These are phyloP conservation scores for Microstegium vimineum DNA, from an alignment of 176 grass and related monocot genomes.

Conservation along the genomic window DNA sequence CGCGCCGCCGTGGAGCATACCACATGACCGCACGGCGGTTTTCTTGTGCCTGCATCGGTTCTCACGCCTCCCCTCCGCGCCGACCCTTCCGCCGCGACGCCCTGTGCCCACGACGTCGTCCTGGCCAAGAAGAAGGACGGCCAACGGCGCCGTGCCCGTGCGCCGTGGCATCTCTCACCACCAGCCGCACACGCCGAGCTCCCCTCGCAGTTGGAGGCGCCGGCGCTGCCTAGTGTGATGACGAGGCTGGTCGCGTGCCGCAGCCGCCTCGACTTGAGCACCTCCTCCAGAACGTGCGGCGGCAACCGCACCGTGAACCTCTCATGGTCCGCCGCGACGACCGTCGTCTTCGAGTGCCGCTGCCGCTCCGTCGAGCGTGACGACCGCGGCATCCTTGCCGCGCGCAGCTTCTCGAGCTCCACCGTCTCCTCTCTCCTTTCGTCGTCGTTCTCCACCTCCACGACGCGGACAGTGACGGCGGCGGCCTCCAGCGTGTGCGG, in stretches of 20 bases:
- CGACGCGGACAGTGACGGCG: conserved; percentile 20
- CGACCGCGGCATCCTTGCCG: conserved; percentile 46
- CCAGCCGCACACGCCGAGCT: conserved; percentile 47
- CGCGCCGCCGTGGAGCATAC: background rate
- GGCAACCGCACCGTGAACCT: conserved; percentile 78
- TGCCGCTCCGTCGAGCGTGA: conserved; percentile 39
- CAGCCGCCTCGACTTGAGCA: conserved; percentile 49
- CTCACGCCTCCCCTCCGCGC: background rate
- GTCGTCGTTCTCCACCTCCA: conserved; percentile 13
- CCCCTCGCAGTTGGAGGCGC: conserved; percentile 26
- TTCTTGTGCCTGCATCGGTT: background rate
- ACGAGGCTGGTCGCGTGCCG: conserved; percentile 58
- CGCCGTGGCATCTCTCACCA: conserved; percentile 52
- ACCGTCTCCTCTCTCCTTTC: conserved; percentile 37
- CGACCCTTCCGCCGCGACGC: conserved; percentile 4
- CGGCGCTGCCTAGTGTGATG: conserved; percentile 10
- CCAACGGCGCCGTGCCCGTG: conserved; percentile 35
- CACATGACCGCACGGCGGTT: background rate
- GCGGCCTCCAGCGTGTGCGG: background rate
- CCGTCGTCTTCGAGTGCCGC: no score
- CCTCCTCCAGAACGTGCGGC: conserved; percentile 44
- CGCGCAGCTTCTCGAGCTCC: conserved; percentile 55
- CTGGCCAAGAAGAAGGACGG: conserved; percentile 25
- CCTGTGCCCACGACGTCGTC: conserved; percentile 32
- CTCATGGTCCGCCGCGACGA: conserved; percentile 20